A percentile compares a stretch with the other conserved stretches of the same genome.
phyloP scores from a whole-genome alignment of 1,284 basidiomycete genomes.

The Ustilago nuda region DNA sequence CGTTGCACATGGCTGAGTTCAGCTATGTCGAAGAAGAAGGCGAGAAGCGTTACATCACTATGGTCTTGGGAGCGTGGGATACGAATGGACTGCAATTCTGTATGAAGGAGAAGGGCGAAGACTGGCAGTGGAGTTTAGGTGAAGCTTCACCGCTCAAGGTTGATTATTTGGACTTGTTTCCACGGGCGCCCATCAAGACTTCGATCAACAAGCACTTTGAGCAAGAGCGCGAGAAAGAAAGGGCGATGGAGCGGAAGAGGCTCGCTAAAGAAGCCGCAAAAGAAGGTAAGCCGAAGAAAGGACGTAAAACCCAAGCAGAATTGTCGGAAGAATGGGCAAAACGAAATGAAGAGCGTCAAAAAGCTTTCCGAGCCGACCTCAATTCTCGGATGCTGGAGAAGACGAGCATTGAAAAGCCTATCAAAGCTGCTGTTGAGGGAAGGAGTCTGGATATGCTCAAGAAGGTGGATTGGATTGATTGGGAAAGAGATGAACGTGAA shows the following conservation, averaged over 20 bases:
- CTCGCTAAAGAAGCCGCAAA: background rate
- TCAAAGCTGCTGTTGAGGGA: constrained; percentile 24
- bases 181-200: constrained; percentile 29
- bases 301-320: constrained; percentile 17
- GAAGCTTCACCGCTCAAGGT: constrained; percentile 18
- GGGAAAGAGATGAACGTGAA: constrained; percentile 41
- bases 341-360: background rate
- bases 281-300: background rate
- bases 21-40: constrained; percentile 27
- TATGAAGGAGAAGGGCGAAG: constrained; percentile 35
- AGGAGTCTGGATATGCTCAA: constrained; percentile 33
- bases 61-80: constrained; percentile 46
- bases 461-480: constrained; percentile 30
- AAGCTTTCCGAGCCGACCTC: constrained; percentile 16
- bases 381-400: constrained; percentile 27
- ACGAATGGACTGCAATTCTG: constrained; percentile 33
- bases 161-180: constrained; percentile 33
- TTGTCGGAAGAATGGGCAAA: constrained; percentile 18
- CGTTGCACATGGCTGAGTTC: constrained; percentile 42
- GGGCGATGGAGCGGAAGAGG: constrained; percentile 11
- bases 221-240: constrained; percentile 12
- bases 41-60: constrained; percentile 21
- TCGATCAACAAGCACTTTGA: constrained; percentile 34
- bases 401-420: constrained; percentile 23
- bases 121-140: constrained; percentile 30